Percentiles rank a stretch among this genome's conserved stretches.
Conservation (phyloP, 176 grass and related monocot genomes). For the Carex parvula region DNA sequence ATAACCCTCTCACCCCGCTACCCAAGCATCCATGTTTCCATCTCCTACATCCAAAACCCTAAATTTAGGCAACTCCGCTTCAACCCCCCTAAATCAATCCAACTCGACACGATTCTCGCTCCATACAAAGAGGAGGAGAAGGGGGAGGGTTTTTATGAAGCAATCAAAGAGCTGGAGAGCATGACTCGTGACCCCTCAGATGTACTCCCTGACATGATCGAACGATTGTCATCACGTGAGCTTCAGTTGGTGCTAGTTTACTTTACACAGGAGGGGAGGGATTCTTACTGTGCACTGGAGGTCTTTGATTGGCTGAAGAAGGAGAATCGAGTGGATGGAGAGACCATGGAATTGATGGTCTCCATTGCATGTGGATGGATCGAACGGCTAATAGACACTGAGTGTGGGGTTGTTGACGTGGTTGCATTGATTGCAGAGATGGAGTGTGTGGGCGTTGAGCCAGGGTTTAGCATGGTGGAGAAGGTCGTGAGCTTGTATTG, state of each 20-base stretch:
- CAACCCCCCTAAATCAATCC: constrained; percentile 4
- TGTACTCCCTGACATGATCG: constrained; percentile 47
- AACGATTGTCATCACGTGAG: constrained; percentile 66
- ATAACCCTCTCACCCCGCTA: background rate
- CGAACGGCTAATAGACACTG: constrained; percentile 57
- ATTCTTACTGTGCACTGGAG: constrained; percentile 93
- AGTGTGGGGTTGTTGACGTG: constrained; percentile 59
- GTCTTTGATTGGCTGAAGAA: constrained; percentile 96
- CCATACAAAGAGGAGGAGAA: constrained; percentile 34
- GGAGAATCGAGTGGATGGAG: constrained; percentile 86
- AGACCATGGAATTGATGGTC: constrained; percentile 98
- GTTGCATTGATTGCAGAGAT: constrained; percentile 78
- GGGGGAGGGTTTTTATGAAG: constrained; percentile 43
- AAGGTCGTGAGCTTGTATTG: constrained; percentile 93
- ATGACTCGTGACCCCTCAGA: constrained; percentile 48
- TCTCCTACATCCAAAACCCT: background rate
- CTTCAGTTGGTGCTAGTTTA: constrained; percentile 91
- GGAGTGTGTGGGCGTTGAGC: constrained; percentile 87
- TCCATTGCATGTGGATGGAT: constrained; percentile 96
- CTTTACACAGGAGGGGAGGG: constrained; percentile 93
- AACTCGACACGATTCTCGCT: background rate
- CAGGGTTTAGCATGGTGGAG: constrained; percentile 91
- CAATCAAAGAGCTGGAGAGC: constrained; percentile 81
- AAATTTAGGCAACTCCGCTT: background rate
- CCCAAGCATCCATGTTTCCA: background rate